These are phyloP conservation scores for Chloranthus sessilifolius DNA, from an alignment of 164 flowering plant genomes.

Conservation along the genomic window DNA sequence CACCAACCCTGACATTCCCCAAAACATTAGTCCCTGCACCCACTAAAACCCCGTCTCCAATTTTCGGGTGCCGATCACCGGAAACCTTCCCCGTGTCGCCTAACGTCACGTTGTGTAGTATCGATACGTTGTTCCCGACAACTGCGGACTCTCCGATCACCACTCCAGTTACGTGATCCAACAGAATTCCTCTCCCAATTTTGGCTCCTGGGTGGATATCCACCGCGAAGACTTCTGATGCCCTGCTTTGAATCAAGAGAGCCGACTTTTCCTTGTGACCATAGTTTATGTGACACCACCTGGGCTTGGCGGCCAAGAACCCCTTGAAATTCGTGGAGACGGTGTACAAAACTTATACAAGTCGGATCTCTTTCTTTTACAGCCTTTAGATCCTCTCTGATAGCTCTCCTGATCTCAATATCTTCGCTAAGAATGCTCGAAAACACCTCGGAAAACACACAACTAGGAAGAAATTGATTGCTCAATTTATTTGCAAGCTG, in stretches of 20 bases:
- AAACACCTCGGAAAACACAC: constrained; percentile 44
- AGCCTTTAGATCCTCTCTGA: constrained; percentile 50
- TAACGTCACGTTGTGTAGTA: constrained; percentile 67
- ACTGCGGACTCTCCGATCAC: constrained; percentile 81
- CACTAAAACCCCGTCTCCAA: constrained; percentile 74
- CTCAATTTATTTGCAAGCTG: constrained; percentile 42
- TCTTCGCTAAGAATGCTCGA: constrained; percentile 27
- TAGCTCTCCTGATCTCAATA: constrained; percentile 28
- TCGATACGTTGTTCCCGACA: constrained; percentile 62
- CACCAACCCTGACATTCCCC: constrained; percentile 69
- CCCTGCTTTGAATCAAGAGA: constrained; percentile 54
- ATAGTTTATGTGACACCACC: constrained; percentile 53
- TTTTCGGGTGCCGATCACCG: constrained; percentile 85
- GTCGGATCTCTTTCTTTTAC: constrained; percentile 76
- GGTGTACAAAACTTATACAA: constrained; percentile 56
- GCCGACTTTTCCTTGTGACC: constrained; percentile 52
- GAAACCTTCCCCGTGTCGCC: constrained; percentile 72
- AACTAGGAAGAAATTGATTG: constrained; percentile 28
- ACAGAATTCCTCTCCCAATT: constrained; percentile 59
- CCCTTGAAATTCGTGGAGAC: constrained; percentile 71
- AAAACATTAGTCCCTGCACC: constrained; percentile 73
- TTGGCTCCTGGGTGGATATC: constrained; percentile 84
- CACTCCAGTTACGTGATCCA: constrained; percentile 82
- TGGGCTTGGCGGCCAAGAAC: constrained; percentile 71
- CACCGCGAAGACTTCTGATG: constrained; percentile 64